Evolutionary conservation across 1,284 basidiomycete species (phyloP).

Genomic region (Trametes polyzona): DNA sequence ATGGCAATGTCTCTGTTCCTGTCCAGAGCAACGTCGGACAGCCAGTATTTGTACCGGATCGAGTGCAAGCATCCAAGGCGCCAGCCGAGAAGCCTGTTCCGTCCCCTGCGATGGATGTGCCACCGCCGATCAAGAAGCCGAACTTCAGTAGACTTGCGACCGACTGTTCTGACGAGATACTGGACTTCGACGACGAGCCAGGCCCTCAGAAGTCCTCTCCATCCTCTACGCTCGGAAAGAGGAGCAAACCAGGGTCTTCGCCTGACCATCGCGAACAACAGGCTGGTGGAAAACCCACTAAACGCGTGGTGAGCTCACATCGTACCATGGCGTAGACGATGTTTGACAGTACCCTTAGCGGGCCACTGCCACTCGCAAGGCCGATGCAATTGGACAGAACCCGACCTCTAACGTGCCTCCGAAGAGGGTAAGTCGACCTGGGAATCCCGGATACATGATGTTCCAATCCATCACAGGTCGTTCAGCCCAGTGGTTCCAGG

Average conservation of each 20-base stretch:
- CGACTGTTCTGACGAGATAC: conserved; percentile 36
- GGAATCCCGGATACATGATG: not conserved
- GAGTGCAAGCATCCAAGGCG: not conserved
- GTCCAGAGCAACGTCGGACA: not conserved
- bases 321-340: no score
- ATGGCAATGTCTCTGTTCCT: not conserved
- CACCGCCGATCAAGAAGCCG: conserved; percentile 21
- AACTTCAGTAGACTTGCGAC: conserved; percentile 34
- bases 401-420: not conserved
- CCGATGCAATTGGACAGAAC: conserved; percentile 2
- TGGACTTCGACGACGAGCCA: conserved; percentile 33
- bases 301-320: conserved; percentile 25
- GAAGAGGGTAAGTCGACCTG: conserved; percentile 10
- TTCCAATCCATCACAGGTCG: not conserved
- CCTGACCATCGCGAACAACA: not conserved
- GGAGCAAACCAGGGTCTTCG: conserved; percentile 16
- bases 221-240: conserved; percentile 28
- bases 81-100: conserved; percentile 7
- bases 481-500: conserved; percentile 18
- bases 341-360: conserved; percentile 12
- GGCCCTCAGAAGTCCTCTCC: conserved; percentile 7
- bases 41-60: conserved; percentile 13
- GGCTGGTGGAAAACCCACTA: conserved; percentile 17
- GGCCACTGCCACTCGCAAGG: conserved; percentile 25
- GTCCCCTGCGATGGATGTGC: not conserved